Conservation (phyloP, 2,329 filamentous ascomycete species). For the Cercospora sojina region DNA sequence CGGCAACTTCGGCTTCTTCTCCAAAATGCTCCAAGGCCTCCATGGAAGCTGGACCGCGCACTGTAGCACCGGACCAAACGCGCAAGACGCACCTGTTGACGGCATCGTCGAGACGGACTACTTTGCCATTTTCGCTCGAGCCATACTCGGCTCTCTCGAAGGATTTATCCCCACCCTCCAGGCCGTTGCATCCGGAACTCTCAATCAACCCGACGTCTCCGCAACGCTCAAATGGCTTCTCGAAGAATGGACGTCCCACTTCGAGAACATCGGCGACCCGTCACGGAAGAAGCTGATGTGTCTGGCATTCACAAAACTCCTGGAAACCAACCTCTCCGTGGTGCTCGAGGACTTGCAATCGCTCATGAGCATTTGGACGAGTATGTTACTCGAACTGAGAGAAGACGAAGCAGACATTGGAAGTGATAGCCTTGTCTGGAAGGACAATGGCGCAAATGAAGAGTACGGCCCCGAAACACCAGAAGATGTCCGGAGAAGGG, state of each 20-base stretch:
- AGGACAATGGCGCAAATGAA: conserved; percentile 16
- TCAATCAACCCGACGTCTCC: conserved; percentile 32
- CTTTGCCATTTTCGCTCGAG: conserved; percentile 75
- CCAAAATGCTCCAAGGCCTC: conserved; percentile 51
- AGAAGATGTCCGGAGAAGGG: conserved; percentile 49
- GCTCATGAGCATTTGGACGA: conserved; percentile 73
- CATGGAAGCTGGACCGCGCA: conserved; percentile 61
- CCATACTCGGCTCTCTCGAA: conserved; percentile 69
- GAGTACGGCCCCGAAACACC: conserved; percentile 41
- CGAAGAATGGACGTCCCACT: conserved; percentile 65
- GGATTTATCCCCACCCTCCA: conserved; percentile 62
- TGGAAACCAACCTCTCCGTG: conserved; percentile 60
- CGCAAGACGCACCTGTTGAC: conserved; percentile 66
- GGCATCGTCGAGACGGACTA: conserved; percentile 81
- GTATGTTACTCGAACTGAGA: conserved; percentile 64
- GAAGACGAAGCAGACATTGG: conserved; percentile 43
- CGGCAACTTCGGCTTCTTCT: conserved; percentile 53
- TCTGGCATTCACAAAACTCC: conserved; percentile 68
- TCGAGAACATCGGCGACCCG: conserved; percentile 66
- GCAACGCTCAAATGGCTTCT: conserved; percentile 49
- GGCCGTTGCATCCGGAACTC: conserved; percentile 22
- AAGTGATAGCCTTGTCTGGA: conserved; percentile 45
- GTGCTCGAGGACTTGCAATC: conserved; percentile 59
- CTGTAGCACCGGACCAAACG: conserved; percentile 78
- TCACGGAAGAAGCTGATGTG: conserved; percentile 69